phyloP scores from a whole-genome alignment of 768 basidiomycete genomes.

The Auricularia sp. region DNA sequence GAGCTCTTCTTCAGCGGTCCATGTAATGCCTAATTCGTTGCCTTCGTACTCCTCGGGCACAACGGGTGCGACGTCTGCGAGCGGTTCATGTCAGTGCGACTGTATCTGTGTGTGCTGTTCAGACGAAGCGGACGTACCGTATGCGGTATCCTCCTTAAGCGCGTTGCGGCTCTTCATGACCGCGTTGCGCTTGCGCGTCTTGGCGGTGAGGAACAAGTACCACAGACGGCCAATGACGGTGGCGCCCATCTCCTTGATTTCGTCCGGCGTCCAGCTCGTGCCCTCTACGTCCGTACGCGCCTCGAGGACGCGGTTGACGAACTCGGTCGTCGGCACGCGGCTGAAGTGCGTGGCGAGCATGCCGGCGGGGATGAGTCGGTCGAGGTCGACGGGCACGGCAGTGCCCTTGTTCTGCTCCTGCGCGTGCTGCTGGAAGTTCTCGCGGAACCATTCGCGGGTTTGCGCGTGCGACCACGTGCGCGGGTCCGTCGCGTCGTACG shows the following conservation, averaged over 20 bases:
- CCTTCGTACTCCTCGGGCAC: background rate
- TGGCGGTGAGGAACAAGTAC: constrained; percentile 23
- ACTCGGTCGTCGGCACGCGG: background rate
- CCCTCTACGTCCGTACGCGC: background rate
- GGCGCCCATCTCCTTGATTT: constrained; percentile 8
- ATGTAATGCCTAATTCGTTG: background rate
- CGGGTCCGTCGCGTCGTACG: constrained; percentile 19
- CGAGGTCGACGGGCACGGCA: background rate
- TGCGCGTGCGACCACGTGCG: constrained; percentile 24
- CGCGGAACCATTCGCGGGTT: constrained; percentile 20
- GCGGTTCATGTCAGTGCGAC: background rate
- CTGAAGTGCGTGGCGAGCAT: background rate
- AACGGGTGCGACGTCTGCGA: background rate
- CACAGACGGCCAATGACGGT: constrained; percentile 18
- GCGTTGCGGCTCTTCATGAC: constrained; percentile 25
- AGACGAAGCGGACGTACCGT: background rate
- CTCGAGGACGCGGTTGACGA: background rate
- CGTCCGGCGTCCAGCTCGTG: background rate
- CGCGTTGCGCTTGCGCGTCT: constrained; percentile 20
- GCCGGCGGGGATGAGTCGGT: background rate
- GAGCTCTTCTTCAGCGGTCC: background rate
- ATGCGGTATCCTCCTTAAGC: background rate
- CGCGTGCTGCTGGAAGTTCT: constrained; percentile 15
- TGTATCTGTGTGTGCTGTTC: background rate
- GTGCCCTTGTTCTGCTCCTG: background rate